Base-by-base conservation (phyloP, 768 basidiomycete genomes). In the Kwoniella dendrophila region DNA sequence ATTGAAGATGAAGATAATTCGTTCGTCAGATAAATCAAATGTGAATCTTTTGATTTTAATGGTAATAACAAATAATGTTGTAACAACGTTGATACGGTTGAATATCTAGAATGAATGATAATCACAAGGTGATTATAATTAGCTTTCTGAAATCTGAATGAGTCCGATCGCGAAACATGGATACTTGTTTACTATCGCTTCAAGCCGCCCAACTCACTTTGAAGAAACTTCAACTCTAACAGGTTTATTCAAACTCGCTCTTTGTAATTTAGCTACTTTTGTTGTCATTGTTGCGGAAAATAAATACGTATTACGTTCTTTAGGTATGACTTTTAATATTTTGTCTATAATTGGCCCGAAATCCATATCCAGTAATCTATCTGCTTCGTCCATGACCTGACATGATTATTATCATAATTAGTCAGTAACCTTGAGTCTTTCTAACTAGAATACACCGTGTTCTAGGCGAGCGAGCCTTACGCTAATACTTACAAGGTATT, bases 251-350 rank as follows among this genome's bases (percentile, higher is more conserved):
- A 98, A 82, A 82, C 91, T 93, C 32, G 96, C 94, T 55, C 95
- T 82, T 77, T 98, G 95, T 11, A 99, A 83, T 79, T 97, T 97
- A 11, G 90, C 92, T 3, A 99, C 92, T 81, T 97, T 98, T 14
- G 92, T 92, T 11, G 96, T 95, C 95, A 99, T 98, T 22, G 95
- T 98, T 5, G 95, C 96, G 12, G 95, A 97, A 82, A 93, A 99
- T 1, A 99, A 84, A 75, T 92, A 97, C 2, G 96, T 99, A 30
- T 88, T 90, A 11, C 96, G 86, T 70, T 97, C 94, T 73, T 87
- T 90, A 22, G 95, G 96, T 65, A 99, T 88, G 38, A 91, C 86
- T 80, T 94, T 95, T 34, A 99, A 84, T 72, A 99, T 93, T 82
- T 91, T 92, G 82, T 98, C 95, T 69, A 99, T 91, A 54, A 89